Conservation (phyloP, 73 alveolate genomes). For the Uronychia setigera region DNA sequence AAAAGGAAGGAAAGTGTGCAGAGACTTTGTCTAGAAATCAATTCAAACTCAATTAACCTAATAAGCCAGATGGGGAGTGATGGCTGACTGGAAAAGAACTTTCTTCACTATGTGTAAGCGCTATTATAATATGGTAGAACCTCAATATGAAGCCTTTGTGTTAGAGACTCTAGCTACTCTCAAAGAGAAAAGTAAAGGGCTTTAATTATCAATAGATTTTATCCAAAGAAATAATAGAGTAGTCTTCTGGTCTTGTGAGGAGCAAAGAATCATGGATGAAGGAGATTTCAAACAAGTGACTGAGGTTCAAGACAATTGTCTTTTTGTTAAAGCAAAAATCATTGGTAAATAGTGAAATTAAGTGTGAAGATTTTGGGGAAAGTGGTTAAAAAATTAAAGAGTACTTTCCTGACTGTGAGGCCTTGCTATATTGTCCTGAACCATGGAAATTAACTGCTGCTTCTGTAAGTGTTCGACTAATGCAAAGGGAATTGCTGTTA, state of each 20-base stretch:
- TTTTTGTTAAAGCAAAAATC: neutral
- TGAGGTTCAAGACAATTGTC: slow-evolving; percentile 3
- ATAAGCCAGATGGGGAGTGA: slow-evolving; percentile 61
- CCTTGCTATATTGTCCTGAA: slow-evolving; percentile 31
- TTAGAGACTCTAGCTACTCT: slow-evolving; percentile 37
- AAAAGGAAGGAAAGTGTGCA: slow-evolving; percentile 11
- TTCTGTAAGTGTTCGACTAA: neutral
- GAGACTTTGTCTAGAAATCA: slow-evolving; percentile 33
- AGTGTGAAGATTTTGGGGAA: slow-evolving; percentile 22
- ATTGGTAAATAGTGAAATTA: neutral
- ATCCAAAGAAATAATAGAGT: slow-evolving; percentile 37
- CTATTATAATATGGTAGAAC: slow-evolving; percentile 14
- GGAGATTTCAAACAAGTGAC: slow-evolving; percentile 25
- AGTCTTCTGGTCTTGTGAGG: slow-evolving; percentile 54
- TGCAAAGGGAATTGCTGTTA: slow-evolving; percentile 30
- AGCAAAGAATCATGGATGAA: slow-evolving; percentile 53
- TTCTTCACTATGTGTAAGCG: slow-evolving; percentile 47
- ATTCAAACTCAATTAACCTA: slow-evolving; percentile 27
- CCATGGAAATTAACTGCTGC: slow-evolving; percentile 61
- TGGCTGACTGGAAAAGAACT: slow-evolving; percentile 52
- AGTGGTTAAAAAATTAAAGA: slow-evolving; percentile 25
- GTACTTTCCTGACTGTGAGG: slow-evolving; percentile 23
- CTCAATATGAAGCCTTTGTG: slow-evolving; percentile 52
- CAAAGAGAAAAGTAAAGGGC: slow-evolving; percentile 5
- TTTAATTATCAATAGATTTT: neutral